phyloP scores from a whole-genome alignment of 257 asterid species.

The Echites panduratus region DNA sequence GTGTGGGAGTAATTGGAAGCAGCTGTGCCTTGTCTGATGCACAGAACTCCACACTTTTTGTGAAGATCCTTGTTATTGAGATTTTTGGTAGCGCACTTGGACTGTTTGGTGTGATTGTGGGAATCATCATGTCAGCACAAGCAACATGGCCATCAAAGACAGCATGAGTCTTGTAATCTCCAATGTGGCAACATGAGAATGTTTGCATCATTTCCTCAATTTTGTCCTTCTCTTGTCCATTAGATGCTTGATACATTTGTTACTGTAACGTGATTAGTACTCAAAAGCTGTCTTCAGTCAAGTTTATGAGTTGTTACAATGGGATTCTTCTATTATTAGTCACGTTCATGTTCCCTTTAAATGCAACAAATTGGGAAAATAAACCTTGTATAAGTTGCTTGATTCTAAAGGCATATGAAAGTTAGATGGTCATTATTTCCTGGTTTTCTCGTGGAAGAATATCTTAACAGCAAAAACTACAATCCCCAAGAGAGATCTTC shows the following conservation, averaged over 20 bases:
- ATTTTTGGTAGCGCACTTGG: slow-evolving; percentile 98
- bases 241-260: not conserved
- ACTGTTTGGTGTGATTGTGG: slow-evolving; percentile 91
- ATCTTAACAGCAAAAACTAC: not conserved
- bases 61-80: slow-evolving; percentile 96
- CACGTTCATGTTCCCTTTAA: not conserved
- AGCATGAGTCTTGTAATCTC: slow-evolving; percentile 24
- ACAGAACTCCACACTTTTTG: slow-evolving; percentile 94
- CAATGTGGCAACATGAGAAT: slow-evolving; percentile 6
- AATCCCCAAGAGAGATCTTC: too few species aligned
- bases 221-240: not conserved
- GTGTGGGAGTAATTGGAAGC: slow-evolving; percentile 98
- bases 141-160: slow-evolving; percentile 86
- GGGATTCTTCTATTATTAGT: not conserved
- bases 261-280: not conserved
- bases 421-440: not conserved
- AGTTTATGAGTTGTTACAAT: not conserved
- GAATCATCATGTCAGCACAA: slow-evolving; percentile 99
- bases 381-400: not conserved
- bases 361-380: not conserved
- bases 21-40: slow-evolving; percentile 98
- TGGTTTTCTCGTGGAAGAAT: not conserved
- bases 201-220: slow-evolving; percentile 16
- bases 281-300: not conserved
- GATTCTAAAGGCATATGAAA: not conserved